These are phyloP conservation scores for Zygotorulaspora sp. DNA, from an alignment of 805 yeast species.

Conservation along the genomic window DNA sequence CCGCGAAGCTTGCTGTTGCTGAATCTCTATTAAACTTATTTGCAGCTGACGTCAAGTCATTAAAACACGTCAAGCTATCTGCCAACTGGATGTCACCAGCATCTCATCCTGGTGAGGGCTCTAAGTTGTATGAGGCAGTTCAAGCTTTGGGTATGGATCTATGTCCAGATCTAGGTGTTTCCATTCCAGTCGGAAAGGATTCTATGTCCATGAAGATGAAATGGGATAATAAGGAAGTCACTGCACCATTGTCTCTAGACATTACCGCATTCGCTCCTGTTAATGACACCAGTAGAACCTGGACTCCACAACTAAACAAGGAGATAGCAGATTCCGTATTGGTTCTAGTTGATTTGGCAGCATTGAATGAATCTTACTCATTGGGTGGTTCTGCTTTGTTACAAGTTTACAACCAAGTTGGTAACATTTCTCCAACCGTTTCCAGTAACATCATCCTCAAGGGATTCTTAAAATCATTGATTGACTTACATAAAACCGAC, in stretches of 20 bases:
- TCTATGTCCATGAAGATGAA: constrained; percentile 99
- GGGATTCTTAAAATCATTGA: constrained; percentile 62
- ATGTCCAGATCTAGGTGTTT: constrained; percentile 86
- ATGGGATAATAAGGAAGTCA: constrained; percentile 89
- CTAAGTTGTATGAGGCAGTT: constrained; percentile 92
- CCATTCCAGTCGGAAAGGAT: constrained; percentile 98
- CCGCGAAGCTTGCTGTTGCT: constrained; percentile 93
- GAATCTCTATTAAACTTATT: constrained; percentile 83
- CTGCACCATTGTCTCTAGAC: constrained; percentile 90
- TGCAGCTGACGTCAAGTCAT: constrained; percentile 80
- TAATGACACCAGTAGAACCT: constrained; percentile 74
- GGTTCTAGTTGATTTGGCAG: constrained; percentile 73
- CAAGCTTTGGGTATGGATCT: constrained; percentile 92
- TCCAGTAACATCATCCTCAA: constrained; percentile 61
- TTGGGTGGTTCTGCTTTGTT: constrained; percentile 94
- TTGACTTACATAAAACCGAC: constrained; percentile 64
- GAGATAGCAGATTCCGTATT: constrained; percentile 51
- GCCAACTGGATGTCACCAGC: constrained; percentile 99
- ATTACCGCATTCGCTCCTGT: constrained; percentile 93
- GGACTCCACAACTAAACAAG: constrained; percentile 83
- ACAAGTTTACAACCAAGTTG: constrained; percentile 87
- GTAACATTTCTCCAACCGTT: constrained; percentile 78
- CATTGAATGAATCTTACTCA: constrained; percentile 47
- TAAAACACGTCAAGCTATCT: constrained; percentile 75
- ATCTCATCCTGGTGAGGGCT: constrained; percentile 89